Conservation (phyloP, 345 rosid genomes). For the Acer negundo region DNA sequence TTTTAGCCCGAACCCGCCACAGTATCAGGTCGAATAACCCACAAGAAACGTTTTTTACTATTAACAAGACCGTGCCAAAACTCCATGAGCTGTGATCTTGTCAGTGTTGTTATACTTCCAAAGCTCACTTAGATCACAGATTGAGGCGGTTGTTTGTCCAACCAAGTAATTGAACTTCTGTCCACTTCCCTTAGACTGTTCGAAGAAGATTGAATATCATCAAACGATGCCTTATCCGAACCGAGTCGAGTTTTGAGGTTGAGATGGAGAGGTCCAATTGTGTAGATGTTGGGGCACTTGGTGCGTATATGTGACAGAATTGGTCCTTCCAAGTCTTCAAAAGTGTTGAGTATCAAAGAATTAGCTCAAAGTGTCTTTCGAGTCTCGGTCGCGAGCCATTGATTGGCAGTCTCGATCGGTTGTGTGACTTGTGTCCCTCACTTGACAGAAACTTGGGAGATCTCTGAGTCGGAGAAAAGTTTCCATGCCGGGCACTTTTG, state of each 20-base stretch:
- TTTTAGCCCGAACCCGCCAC: background rate
- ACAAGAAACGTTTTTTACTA: conserved; percentile 43
- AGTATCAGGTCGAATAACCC: conserved; percentile 51
- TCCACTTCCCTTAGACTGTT: conserved; percentile 42
- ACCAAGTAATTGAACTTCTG: conserved; percentile 47
- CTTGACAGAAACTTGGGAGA: conserved; percentile 41
- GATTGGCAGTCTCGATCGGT: conserved; percentile 1
- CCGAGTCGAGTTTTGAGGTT: conserved; percentile 22
- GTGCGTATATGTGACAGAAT: conserved; percentile 31
- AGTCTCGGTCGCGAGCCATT: background rate
- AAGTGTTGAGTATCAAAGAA: conserved; percentile 45
- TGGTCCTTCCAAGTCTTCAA: conserved; percentile 41
- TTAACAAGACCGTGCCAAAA: conserved; percentile 48
- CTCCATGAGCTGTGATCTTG: conserved; percentile 41
- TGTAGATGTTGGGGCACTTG: conserved; percentile 27
- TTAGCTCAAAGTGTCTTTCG: conserved; percentile 11
- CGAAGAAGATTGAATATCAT: conserved; percentile 10
- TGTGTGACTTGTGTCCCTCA: background rate
- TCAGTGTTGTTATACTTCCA: conserved; percentile 42
- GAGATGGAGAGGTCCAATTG: conserved; percentile 41
- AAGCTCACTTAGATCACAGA: conserved; percentile 58
- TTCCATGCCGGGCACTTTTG: conserved; percentile 32
- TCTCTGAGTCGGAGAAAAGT: conserved; percentile 33
- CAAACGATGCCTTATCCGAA: conserved; percentile 15
- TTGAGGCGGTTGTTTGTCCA: conserved; percentile 34